Evolutionary conservation across 345 rosid genomes (phyloP).

Genomic region (Aurinia saxatilis): DNA sequence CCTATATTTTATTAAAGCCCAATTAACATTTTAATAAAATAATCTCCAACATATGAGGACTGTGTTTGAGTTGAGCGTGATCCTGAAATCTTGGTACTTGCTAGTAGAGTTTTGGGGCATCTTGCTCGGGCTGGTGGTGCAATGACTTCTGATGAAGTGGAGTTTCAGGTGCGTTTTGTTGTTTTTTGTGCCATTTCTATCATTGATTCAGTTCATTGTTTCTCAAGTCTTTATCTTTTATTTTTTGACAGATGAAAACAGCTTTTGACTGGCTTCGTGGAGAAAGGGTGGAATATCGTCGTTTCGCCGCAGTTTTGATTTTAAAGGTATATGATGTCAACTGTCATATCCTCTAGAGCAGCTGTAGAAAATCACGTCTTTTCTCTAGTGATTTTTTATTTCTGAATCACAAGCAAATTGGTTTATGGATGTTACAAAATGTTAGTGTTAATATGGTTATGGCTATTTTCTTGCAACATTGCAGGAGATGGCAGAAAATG

Average conservation of each 20-base stretch:
- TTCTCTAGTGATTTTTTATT: neutral
- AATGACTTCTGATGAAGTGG: conserved; percentile 98
- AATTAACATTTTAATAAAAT: no score
- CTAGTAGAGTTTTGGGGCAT: conserved; percentile 95
- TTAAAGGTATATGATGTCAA: conserved; percentile 51
- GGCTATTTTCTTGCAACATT: conserved; percentile 15
- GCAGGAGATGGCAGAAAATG: conserved; percentile 99
- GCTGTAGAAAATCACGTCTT: conserved; percentile 1
- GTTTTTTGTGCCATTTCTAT: neutral
- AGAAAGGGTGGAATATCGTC: conserved; percentile 83
- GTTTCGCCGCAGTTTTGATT: conserved; percentile 85
- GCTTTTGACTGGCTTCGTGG: conserved; percentile 90
- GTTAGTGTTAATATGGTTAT: neutral
- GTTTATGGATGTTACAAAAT: neutral
- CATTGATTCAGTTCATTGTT: neutral
- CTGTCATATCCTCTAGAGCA: neutral
- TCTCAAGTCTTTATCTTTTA: conserved; percentile 8
- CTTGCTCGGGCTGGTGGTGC: conserved; percentile 98
- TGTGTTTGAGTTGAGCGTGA: conserved; percentile 80
- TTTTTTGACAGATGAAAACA: conserved; percentile 53
- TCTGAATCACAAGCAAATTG: neutral
- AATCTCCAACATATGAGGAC: conserved; percentile 67
- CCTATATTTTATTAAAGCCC: no score
- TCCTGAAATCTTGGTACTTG: conserved; percentile 74
- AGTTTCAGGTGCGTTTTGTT: conserved; percentile 58